Base-by-base conservation (phyloP, 768 basidiomycete species). In the Serendipita indica region DNA sequence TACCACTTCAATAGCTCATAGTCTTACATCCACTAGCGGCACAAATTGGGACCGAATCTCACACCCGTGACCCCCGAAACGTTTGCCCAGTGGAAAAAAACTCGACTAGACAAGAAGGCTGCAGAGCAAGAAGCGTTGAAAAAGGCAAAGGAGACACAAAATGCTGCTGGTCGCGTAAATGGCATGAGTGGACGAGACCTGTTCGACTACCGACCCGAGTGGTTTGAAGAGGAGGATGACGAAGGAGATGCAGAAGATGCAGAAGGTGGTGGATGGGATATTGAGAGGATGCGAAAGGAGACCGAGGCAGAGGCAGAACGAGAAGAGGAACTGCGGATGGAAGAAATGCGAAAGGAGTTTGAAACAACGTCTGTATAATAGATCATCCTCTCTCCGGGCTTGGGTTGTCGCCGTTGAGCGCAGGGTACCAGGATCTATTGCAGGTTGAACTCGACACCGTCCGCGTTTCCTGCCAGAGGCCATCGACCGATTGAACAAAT, bases 121-220 rank as follows among this genome's bases (percentile, higher is more conserved):
- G 94, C 91, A 5, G 93, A 97, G 67, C 72, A 76, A 49, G 90
- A 97, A 58, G 90, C 81, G 0, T 13, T 82, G 62, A 79, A 79
- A 64, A 90, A 87, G 69, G 78, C 89, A 25, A 96, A 96, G 72
- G 84, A 89, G 56, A 66, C 79, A 3, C 84, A 89, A 63, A 78
- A 76, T 64, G 79, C 83, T 2, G 92, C 92, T 2, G 94, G 93
- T 60, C 97, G 97, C 80, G 83, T 74, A 67, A 78, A 72, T 33
- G 96, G 96, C 46, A 91, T 99, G 90, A 89, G 86, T 60, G 96
- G 96, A 57, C 78, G 90, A 71, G 96, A 98, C 72, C 73, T 99
- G 73, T 94, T 96, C 79, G 84, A 89, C 72, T 94, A 89, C 80
- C 92, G 93, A 70, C 86, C 90, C n/a, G n/a, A 91, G 65, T 90